These are phyloP conservation scores for Curvularia spicifera DNA, from an alignment of 2,329 filamentous ascomycete genomes.

Conservation along the genomic window DNA sequence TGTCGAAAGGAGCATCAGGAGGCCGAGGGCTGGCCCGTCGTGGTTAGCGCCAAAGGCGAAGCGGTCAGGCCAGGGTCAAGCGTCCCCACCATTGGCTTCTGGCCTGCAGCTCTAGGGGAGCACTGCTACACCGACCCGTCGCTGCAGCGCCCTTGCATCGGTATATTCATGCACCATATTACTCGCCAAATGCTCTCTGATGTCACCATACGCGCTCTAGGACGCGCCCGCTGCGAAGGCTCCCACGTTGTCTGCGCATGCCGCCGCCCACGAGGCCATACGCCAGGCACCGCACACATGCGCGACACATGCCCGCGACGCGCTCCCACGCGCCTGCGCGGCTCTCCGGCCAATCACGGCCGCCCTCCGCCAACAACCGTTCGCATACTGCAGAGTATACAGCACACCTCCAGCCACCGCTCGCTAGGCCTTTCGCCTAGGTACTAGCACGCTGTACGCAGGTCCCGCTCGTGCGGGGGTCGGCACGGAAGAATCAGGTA, in stretches of 20 bases:
- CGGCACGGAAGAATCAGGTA: slow-evolving; percentile 8
- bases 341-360: slow-evolving; percentile 1
- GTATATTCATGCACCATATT: slow-evolving; percentile 3
- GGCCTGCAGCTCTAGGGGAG: slow-evolving; percentile 21
- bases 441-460: slow-evolving; percentile 1
- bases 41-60: slow-evolving; percentile 17
- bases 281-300: background rate
- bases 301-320: background rate
- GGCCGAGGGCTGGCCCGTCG: slow-evolving; percentile 19
- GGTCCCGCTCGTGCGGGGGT: slow-evolving; percentile 10
- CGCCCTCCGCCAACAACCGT: slow-evolving; percentile 1
- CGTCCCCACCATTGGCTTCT: slow-evolving; percentile 15
- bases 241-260: background rate
- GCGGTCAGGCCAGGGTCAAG: slow-evolving; percentile 12
- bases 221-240: background rate
- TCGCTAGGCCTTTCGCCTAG: slow-evolving; percentile 2
- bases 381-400: slow-evolving; percentile 5
- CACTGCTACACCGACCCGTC: slow-evolving; percentile 14
- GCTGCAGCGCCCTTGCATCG: slow-evolving; percentile 6
- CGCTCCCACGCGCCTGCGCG: background rate
- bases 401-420: slow-evolving; percentile 1
- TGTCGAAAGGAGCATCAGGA: slow-evolving; percentile 29
- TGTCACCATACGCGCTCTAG: slow-evolving; percentile 4
- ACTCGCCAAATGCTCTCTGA: slow-evolving; percentile 3
- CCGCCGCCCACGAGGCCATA: background rate